A percentile compares a stretch with the other conserved stretches of the same genome.
phyloP scores from a whole-genome alignment of 73 alveolate species.

The Paramecium caudatum region DNA sequence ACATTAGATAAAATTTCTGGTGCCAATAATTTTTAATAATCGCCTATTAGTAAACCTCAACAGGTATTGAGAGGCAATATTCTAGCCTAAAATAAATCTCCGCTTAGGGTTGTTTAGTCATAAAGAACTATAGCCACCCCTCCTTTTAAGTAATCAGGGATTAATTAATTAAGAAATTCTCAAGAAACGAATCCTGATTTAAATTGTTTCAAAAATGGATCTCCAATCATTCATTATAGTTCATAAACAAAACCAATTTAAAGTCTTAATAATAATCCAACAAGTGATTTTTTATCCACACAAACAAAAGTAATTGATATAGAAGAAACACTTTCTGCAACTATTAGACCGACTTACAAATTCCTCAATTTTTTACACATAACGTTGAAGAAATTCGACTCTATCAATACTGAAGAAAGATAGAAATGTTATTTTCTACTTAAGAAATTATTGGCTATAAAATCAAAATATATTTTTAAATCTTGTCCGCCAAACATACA shows the following conservation, averaged over 20 bases:
- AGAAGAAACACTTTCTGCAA: constrained; percentile 2
- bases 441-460: background rate
- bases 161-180: background rate
- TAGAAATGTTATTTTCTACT: background rate
- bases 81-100: too few species aligned
- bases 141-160: constrained; percentile 27
- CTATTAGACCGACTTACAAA: background rate
- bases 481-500: background rate
- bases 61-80: too few species aligned
- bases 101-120: background rate
- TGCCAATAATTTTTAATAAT: too few species aligned
- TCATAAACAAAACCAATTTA: too few species aligned
- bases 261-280: too few species aligned
- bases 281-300: too few species aligned
- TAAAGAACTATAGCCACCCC: background rate
- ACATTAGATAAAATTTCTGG: background rate
- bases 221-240: too few species aligned
- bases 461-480: background rate
- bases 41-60: too few species aligned
- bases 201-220: too few species aligned
- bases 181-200: background rate
- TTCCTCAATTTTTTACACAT: background rate
- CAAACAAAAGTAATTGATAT: too few species aligned
- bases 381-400: background rate
- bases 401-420: background rate